These are phyloP conservation scores for Scleroderma bovista DNA, from an alignment of 768 basidiomycete genomes.

Conservation along the genomic window DNA sequence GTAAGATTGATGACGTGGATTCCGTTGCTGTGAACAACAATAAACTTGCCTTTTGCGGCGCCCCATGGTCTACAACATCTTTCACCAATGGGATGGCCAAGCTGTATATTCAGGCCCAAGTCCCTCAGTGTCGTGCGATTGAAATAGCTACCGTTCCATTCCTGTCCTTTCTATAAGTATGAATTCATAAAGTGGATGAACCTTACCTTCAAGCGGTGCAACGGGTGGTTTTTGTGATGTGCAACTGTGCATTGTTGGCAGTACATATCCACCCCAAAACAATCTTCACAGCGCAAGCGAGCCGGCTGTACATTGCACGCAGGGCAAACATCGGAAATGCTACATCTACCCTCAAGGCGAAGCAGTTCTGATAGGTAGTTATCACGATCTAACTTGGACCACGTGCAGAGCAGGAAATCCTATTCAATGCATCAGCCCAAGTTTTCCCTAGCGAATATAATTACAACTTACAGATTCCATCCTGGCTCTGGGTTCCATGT, in stretches of 20 bases:
- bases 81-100: conserved; percentile 13
- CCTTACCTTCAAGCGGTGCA: conserved; percentile 14
- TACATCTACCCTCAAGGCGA: neutral
- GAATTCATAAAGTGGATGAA: no score
- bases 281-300: conserved; percentile 5
- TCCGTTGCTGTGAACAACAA: conserved; percentile 12
- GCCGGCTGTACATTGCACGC: neutral
- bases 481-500: neutral
- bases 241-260: conserved; percentile 2
- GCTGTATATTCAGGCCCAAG: conserved; percentile 15
- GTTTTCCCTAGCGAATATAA: no score
- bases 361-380: neutral
- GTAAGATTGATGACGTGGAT: conserved; percentile 6
- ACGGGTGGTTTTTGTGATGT: conserved; percentile 7
- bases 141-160: conserved; percentile 15
- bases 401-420: neutral
- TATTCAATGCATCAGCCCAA: neutral
- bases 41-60: conserved; percentile 4
- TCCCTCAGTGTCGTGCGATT: conserved; percentile 2
- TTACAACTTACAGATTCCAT: neutral
- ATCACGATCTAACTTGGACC: neutral
- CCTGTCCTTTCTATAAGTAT: conserved; percentile 2
- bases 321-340: neutral
- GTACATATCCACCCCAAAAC: conserved; percentile 3
- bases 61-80: neutral